phyloP scores from a whole-genome alignment of 768 basidiomycete genomes.

The Kwoniella botswanensis region DNA sequence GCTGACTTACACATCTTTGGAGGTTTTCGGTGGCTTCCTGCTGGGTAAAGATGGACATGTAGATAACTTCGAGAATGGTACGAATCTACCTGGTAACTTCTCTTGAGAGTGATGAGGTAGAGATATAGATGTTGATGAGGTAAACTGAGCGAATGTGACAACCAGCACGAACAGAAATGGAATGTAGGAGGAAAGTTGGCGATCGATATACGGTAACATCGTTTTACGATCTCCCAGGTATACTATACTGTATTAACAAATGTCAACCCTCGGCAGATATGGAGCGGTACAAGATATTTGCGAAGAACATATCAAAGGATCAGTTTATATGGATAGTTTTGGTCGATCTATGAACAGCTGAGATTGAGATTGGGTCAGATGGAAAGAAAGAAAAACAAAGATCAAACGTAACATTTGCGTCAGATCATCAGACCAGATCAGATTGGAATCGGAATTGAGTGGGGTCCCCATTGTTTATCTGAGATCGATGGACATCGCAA shows the following conservation, averaged over 20 bases:
- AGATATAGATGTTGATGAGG: not conserved
- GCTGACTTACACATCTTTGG: conserved; percentile 43
- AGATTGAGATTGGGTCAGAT: not conserved
- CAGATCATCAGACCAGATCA: not conserved
- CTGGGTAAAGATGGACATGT: conserved; percentile 29
- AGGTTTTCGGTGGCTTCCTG: conserved; percentile 18
- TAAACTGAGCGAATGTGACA: not conserved
- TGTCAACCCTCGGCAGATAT: too few species aligned
- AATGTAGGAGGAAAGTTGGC: not conserved
- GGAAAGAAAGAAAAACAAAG: not conserved
- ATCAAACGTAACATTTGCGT: conserved; percentile 5
- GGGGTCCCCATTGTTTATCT: conserved; percentile 7
- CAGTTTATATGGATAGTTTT: too few species aligned
- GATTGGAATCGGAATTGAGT: not conserved
- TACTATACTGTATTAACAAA: too few species aligned
- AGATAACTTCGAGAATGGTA: conserved; percentile 32
- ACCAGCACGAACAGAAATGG: too few species aligned
- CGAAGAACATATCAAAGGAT: not conserved
- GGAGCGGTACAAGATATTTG: too few species aligned
- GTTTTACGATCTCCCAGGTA: too few species aligned
- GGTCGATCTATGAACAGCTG: not conserved
- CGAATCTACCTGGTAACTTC: conserved; percentile 14
- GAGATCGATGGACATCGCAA: too few species aligned
- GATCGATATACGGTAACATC: not conserved
- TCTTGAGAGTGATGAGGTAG: not conserved